Base-by-base conservation (phyloP, 192 early-diverging fungal genomes). In the Geranomyces michiganensis region DNA sequence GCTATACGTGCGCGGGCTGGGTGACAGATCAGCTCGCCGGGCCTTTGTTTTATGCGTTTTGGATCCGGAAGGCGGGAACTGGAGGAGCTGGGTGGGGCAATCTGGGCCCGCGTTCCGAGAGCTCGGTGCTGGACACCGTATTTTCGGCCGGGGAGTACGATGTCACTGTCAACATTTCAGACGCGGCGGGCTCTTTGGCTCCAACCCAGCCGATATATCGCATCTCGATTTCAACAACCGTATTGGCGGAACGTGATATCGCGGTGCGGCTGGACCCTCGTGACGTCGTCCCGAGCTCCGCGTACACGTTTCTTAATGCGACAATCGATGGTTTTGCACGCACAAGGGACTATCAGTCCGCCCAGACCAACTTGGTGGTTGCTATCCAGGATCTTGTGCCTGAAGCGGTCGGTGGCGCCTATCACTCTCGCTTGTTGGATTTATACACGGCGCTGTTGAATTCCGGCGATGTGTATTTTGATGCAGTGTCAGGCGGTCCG, bases 11-110 rank as follows among this genome's bases (percentile, higher is more conserved):
- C 43, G 58, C 68, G 1, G 68, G 56, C 14, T 70, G 68, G 68
- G 58, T 61, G 0, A 70, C 68, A 7, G 68, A 70, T 43, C 68
- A n/a, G 56, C 36, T 48, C n/a, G 33, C 68, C 15, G 26, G 0
- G 36, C 68, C 68, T 29, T 15, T 70, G 58, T 70, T 61, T 26
- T 70, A 70, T 36, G 43, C 55, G 8, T 70, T 61, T 33, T 70
- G 68, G 68, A 47, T 70, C 15, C 55, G 68, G 5, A 17, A 24
- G n/a, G 32, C 22, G 19, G 26, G 24, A n/a, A 29, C 22, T 10
- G 62, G 43, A 13, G 1, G 7, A n/a, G 33, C 2, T 14, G 36
- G 15, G 8, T 70, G 68, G 68, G 31, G 68, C 43, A 70, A 70
- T 32, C 43, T 70, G 12, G 68, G 55, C 21, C 68, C 68, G 21